Evolutionary conservation across 805 yeast species (phyloP).

Genomic region (Crinitomyces ghanaensis): DNA sequence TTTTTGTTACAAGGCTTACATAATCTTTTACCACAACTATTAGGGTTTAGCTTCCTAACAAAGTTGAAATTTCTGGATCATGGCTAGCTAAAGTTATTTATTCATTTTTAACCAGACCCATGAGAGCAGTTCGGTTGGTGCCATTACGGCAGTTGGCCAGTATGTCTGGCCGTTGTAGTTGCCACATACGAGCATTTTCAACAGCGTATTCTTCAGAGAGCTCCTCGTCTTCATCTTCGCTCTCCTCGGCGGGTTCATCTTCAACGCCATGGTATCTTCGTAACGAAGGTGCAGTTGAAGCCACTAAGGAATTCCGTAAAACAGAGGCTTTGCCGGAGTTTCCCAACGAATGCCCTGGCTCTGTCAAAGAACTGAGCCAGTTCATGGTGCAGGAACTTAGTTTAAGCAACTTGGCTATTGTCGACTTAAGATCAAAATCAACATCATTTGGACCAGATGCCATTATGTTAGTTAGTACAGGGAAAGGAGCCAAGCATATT

Average conservation of each 20-base stretch:
- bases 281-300: slow-evolving; percentile 9
- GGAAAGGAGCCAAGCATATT: slow-evolving; percentile 66
- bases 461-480: slow-evolving; percentile 56
- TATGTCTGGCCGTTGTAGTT: too few relatives aligned
- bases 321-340: slow-evolving; percentile 37
- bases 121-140: too few relatives aligned
- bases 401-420: slow-evolving; percentile 45
- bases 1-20: too few relatives aligned
- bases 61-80: not conserved
- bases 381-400: slow-evolving; percentile 53
- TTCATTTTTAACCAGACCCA: too few relatives aligned
- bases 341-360: slow-evolving; percentile 48
- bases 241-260: not conserved
- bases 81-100: too few relatives aligned
- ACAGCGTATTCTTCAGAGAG: too few relatives aligned
- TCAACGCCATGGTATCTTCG: slow-evolving; percentile 16
- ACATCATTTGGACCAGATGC: slow-evolving; percentile 32
- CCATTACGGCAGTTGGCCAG: too few relatives aligned
- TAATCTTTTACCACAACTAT: too few relatives aligned
- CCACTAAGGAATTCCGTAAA: slow-evolving; percentile 4
- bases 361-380: slow-evolving; percentile 35
- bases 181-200: too few relatives aligned
- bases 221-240: too few relatives aligned
- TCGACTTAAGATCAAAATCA: slow-evolving; percentile 46
- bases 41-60: too few relatives aligned